Evolutionary conservation across 345 rosid genomes (phyloP).

Genomic region (Gossypium australe): DNA sequence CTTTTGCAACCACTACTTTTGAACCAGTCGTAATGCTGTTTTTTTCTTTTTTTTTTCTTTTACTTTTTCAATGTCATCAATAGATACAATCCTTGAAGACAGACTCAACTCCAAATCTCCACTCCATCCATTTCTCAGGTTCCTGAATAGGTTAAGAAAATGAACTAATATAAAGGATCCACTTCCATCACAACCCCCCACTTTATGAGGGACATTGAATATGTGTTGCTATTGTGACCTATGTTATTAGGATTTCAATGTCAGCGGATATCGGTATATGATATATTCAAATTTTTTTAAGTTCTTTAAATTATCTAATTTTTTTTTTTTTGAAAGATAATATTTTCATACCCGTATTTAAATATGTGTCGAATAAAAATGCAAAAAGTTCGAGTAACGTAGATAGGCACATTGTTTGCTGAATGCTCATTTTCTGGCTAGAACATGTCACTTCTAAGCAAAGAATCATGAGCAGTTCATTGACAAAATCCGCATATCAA

Average conservation of each 20-base stretch:
- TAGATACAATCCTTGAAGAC: conserved; percentile 5
- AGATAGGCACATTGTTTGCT: not conserved
- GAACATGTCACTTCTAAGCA: not conserved
- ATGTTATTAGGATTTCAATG: not conserved
- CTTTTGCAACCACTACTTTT: not conserved
- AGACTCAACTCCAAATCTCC: not conserved
- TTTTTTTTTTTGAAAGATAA: no score
- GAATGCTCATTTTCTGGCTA: not conserved
- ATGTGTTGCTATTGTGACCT: not conserved
- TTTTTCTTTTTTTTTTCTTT: not conserved
- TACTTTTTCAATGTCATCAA: not conserved
- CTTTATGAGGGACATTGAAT: not conserved
- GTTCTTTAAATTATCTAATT: no score
- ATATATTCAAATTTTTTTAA: no score
- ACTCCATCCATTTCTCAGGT: conserved; percentile 9
- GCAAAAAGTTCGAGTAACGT: not conserved
- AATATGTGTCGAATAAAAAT: no score
- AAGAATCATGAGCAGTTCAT: not conserved
- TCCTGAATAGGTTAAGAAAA: conserved; percentile 1
- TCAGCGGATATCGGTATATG: no score
- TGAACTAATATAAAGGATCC: not conserved
- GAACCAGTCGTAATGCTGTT: not conserved
- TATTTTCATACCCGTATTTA: no score
- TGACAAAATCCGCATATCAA: not conserved
- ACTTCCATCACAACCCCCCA: not conserved